Conservation (phyloP, 2,329 filamentous ascomycete species). For the Alternaria arborescens region DNA sequence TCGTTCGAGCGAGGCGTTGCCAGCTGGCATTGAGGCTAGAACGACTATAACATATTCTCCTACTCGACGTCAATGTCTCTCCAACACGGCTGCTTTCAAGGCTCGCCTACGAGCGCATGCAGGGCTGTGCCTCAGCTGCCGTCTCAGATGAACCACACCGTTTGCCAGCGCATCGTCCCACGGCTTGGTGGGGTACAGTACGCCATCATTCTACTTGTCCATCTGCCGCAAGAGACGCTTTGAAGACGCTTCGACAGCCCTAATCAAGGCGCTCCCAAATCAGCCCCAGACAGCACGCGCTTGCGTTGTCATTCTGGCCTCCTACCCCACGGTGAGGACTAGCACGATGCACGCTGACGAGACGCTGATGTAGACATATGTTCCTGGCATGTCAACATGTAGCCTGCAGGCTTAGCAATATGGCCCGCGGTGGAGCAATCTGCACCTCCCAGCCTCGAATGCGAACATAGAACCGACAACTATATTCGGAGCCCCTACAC, state of each 20-base stretch:
- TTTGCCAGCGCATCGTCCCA: conserved; percentile 38
- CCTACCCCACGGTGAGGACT: conserved; percentile 32
- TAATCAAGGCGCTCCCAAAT: conserved; percentile 15
- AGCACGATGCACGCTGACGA: conserved; percentile 32
- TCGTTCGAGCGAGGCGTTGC: conserved; percentile 44
- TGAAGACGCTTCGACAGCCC: conserved; percentile 14
- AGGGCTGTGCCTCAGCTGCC: conserved; percentile 34
- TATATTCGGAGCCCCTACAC: conserved; percentile 6
- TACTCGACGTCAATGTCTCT: conserved; percentile 29
- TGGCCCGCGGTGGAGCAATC: conserved; percentile 20
- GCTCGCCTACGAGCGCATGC: conserved; percentile 28
- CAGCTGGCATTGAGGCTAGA: conserved; percentile 48
- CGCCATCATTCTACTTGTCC: conserved; percentile 19
- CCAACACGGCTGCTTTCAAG: conserved; percentile 25
- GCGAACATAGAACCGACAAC: neutral
- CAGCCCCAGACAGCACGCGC: conserved; percentile 38
- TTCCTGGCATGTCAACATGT: conserved; percentile 21
- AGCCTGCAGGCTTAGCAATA: conserved; percentile 17
- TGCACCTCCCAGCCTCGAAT: conserved; percentile 21
- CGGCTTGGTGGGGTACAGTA: conserved; percentile 25
- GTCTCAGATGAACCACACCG: conserved; percentile 29
- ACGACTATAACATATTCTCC: conserved; percentile 30
- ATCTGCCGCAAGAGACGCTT: conserved; percentile 15
- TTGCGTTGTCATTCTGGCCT: conserved; percentile 18
- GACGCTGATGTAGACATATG: conserved; percentile 13